Conservation (phyloP, 1,139 yeast species). For the Kodamaea sp. region DNA sequence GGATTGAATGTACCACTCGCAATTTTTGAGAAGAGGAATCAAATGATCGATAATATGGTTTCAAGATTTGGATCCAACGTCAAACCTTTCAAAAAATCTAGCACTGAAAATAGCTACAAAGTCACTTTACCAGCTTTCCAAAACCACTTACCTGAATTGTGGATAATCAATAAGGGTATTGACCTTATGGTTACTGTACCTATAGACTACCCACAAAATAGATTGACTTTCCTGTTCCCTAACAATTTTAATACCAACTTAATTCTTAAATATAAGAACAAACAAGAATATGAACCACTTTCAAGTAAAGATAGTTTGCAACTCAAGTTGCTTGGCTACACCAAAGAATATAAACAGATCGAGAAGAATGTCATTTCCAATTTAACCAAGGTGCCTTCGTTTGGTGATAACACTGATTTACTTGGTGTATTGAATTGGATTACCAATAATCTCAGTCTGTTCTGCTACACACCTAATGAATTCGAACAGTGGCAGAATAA, state of each 20-base stretch:
- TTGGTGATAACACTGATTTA: conserved; percentile 17
- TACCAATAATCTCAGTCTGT: conserved; percentile 24
- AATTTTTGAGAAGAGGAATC: conserved; percentile 14
- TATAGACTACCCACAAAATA: conserved; percentile 13
- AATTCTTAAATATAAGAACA: conserved; percentile 18
- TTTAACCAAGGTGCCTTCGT: conserved; percentile 19
- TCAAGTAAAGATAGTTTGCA: conserved; percentile 4
- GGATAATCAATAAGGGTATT: conserved; percentile 13
- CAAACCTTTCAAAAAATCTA: conserved; percentile 26
- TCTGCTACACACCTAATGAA: conserved; percentile 17
- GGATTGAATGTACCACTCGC: conserved; percentile 9
- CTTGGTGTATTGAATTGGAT: conserved; percentile 28
- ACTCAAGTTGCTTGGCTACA: conserved; percentile 13
- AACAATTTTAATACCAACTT: conserved; percentile 24
- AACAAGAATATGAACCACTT: conserved; percentile 5
- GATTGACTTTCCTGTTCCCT: conserved; percentile 19
- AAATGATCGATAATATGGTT: conserved; percentile 21
- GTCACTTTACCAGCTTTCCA: conserved; percentile 20
- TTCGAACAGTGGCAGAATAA: conserved; percentile 13
- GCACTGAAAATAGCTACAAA: conserved; percentile 18
- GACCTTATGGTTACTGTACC: conserved; percentile 19
- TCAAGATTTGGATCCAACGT: conserved; percentile 21
- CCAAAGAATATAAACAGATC: conserved; percentile 17
- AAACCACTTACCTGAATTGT: conserved; percentile 13
- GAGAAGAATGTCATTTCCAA: conserved; percentile 22